Conservation (phyloP, 768 basidiomycete species). For the Mrakia gelida region DNA sequence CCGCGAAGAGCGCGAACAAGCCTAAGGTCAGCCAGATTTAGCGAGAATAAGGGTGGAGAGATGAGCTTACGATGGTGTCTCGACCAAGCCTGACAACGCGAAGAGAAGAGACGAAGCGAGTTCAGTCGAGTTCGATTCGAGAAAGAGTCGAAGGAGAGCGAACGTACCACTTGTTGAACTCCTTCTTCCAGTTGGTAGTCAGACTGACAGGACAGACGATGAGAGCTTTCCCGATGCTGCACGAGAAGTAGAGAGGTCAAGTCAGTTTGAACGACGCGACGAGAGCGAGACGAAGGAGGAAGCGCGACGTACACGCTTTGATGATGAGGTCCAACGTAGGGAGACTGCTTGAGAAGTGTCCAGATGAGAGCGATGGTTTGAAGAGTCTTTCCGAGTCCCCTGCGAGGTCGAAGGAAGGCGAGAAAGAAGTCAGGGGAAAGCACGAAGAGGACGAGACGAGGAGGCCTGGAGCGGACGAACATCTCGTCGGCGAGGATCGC, state of each 20-base stretch:
- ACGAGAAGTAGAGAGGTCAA: constrained; percentile 45
- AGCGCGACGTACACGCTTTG: constrained; percentile 30
- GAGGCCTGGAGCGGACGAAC: constrained; percentile 52
- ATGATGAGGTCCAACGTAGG: constrained; percentile 50
- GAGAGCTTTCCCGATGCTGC: constrained; percentile 67
- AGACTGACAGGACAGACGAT: constrained; percentile 80
- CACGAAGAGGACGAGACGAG: constrained; percentile 17
- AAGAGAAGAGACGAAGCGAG: background rate
- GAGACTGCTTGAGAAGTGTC: constrained; percentile 87
- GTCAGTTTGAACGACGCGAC: background rate
- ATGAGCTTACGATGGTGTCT: constrained; percentile 13
- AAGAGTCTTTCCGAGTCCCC: constrained; percentile 94
- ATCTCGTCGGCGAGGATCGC: constrained; percentile 98
- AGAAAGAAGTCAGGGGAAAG: background rate
- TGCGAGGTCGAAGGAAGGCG: constrained; percentile 39
- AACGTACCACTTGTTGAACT: constrained; percentile 85
- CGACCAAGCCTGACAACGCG: constrained; percentile 51
- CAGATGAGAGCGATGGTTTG: constrained; percentile 88
- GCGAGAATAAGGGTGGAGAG: background rate
- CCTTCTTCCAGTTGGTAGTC: constrained; percentile 83
- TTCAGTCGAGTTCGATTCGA: background rate
- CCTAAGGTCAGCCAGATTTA: background rate
- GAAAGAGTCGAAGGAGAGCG: background rate
- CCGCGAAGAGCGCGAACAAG: background rate
- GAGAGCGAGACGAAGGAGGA: background rate